Evolutionary conservation across 805 yeast species (phyloP).

Genomic region (Starmerella sp.): DNA sequence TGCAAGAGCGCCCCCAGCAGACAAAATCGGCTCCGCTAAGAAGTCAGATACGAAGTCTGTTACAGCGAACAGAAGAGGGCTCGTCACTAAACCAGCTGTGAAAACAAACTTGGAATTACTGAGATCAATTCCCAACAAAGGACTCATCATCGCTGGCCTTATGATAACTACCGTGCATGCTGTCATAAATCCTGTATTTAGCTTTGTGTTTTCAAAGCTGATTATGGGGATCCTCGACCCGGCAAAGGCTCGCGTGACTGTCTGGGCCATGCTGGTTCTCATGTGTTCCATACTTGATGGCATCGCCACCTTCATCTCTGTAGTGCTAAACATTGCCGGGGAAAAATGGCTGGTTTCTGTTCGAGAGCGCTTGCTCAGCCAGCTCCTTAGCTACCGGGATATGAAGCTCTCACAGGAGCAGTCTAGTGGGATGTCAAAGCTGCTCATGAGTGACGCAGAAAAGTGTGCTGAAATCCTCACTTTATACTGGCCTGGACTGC

Average conservation of each 20-base stretch:
- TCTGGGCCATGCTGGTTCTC: constrained; percentile 62
- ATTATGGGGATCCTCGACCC: constrained; percentile 50
- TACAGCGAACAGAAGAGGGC: too few relatives aligned
- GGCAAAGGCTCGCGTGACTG: constrained; percentile 25
- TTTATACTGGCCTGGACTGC: constrained; percentile 45
- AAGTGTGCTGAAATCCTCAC: constrained; percentile 59
- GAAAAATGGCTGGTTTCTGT: constrained; percentile 55
- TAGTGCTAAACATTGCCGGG: constrained; percentile 44
- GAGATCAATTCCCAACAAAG: constrained; percentile 17
- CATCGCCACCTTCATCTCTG: constrained; percentile 38
- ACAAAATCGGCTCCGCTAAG: too few relatives aligned
- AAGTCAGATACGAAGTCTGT: too few relatives aligned
- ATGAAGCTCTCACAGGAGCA: constrained; percentile 36
- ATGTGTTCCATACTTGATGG: constrained; percentile 58
- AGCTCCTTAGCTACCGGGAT: constrained; percentile 37
- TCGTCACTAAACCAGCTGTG: too few relatives aligned
- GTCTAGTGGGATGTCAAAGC: constrained; percentile 43
- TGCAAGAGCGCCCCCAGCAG: too few relatives aligned
- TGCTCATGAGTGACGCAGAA: constrained; percentile 70
- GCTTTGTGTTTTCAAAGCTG: constrained; percentile 63
- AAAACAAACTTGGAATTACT: neutral
- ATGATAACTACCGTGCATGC: constrained; percentile 46
- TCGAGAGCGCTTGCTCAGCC: constrained; percentile 40
- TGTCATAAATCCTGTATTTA: constrained; percentile 60
- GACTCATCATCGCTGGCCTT: constrained; percentile 39